Percentiles rank a stretch among this genome's conserved stretches.
Evolutionary conservation across 2,329 filamentous ascomycete genomes (phyloP).

Genomic region (Diplodia corticola): DNA sequence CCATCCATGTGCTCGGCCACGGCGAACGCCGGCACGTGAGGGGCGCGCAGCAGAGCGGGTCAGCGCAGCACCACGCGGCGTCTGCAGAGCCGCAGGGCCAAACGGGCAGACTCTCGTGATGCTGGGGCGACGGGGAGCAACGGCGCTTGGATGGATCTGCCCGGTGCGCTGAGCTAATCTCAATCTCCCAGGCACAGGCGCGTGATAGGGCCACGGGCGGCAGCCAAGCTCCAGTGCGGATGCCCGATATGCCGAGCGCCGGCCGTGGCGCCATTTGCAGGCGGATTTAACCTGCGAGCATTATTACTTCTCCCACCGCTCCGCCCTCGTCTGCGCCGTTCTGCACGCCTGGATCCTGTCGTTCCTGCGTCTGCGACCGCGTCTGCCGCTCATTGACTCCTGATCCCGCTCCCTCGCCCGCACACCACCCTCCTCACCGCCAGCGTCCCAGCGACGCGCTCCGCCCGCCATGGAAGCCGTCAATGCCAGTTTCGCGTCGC

Average conservation of each 20-base stretch:
- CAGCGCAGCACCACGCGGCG: slow-evolving; percentile 2
- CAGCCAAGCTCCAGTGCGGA: slow-evolving; percentile 1
- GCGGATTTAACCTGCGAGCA: slow-evolving; percentile 2
- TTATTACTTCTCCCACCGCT: neutral
- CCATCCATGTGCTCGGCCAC: neutral
- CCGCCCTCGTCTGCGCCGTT: neutral
- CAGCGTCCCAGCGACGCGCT: neutral
- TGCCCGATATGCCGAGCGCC: slow-evolving; percentile 16
- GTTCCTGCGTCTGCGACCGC: slow-evolving; percentile 4
- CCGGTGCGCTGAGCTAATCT: slow-evolving; percentile 14
- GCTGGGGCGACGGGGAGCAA: slow-evolving; percentile 14
- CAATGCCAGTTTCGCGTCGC: slow-evolving; percentile 43
- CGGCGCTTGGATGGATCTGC: slow-evolving; percentile 20
- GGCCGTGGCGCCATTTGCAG: slow-evolving; percentile 13
- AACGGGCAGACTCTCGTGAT: slow-evolving; percentile 13
- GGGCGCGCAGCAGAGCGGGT: neutral
- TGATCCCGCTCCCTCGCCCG: neutral
- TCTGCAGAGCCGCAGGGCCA: slow-evolving; percentile 5
- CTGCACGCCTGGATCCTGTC: slow-evolving; percentile 2
- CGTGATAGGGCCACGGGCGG: slow-evolving; percentile 15
- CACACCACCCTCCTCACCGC: neutral
- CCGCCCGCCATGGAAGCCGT: slow-evolving; percentile 27
- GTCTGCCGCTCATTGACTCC: slow-evolving; percentile 10
- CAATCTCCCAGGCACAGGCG: slow-evolving; percentile 17
- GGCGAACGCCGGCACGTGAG: slow-evolving; percentile 1